Evolutionary conservation across 2,329 filamentous ascomycete species (phyloP), one percentile per base, ranked within the genome.

Genomic region (Fusarium concolor): DNA sequence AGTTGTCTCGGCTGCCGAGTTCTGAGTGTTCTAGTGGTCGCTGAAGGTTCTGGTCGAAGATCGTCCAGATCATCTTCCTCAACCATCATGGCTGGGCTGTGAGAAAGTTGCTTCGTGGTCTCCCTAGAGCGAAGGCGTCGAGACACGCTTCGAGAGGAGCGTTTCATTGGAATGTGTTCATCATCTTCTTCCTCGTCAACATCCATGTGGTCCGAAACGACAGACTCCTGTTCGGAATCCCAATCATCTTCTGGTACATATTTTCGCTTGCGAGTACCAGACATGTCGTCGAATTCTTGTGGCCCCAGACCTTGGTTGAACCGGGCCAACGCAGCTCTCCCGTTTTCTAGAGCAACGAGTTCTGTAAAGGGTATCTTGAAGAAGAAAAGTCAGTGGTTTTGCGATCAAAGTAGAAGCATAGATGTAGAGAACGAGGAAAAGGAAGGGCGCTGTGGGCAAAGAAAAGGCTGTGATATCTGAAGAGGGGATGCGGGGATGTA

Each of bases 301-400:
- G 46, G 39, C 10, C 24, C 52, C 12, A 41, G 22, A 18, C 62
- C 63, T 33, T 71, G 70, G 31, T 56, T 62, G 43, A 74, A 75
- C 7, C 44, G 61, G 44, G 64, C 51, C 11, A 82, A 62, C 6
- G 77, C 76, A 29, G 53, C 55, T 55, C 66, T 68, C 37, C 79
- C 80, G 73, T 79, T 79, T 33, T 77, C 67, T 12, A 78, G 62
- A 6, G 66, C 56, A 51, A 76, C 49, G 1, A 81, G 73, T 11
- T 79, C 61, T 20, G 72, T 59, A 22, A 75, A 67, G 18, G 74
- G 57, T 45, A 81, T 62, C 79, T 81, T 68, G 22, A 29, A 20
- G 22, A 29, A 20, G 29, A 35, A 9, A 43, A 22, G 71, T 75
- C 56, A 76, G 71, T 59, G 52, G 54, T 54, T 54, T 24, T 45